phyloP scores from a whole-genome alignment of 208 protist genomes.

The Acanthamoeba culbertsoni region DNA sequence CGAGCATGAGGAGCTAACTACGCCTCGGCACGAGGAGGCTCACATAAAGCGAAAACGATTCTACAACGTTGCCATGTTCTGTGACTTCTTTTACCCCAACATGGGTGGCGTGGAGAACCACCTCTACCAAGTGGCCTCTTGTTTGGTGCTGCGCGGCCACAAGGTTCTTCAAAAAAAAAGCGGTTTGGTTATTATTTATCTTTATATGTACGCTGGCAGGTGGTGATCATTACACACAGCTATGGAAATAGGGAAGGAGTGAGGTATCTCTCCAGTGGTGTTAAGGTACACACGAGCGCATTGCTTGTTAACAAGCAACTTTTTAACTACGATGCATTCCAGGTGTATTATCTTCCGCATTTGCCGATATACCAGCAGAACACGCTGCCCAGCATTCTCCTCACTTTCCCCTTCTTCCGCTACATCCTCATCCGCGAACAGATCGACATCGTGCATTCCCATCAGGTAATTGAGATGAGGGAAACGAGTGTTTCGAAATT shows the following conservation, averaged over 20 bases:
- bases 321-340: neutral
- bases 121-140: constrained; percentile 95
- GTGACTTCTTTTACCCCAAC: constrained; percentile 98
- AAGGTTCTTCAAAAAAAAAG: constrained; percentile 81
- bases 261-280: constrained; percentile 93
- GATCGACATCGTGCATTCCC: constrained; percentile 96
- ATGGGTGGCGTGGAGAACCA: constrained; percentile 98
- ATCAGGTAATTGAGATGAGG: constrained; percentile 86
- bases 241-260: constrained; percentile 95
- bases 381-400: constrained; percentile 89
- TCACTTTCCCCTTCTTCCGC: constrained; percentile 89
- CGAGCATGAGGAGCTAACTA: neutral
- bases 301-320: neutral
- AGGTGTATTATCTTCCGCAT: constrained; percentile 96
- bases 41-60: neutral
- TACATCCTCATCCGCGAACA: constrained; percentile 94
- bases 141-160: constrained; percentile 93
- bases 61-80: constrained; percentile 86
- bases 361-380: constrained; percentile 89
- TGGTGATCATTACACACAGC: constrained; percentile 94
- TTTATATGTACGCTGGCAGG: constrained; percentile 60
- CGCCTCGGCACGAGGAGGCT: neutral
- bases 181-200: neutral
- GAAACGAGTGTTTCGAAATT: too few species aligned
- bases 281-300: constrained; percentile 83